phyloP scores from a whole-genome alignment of 2,329 filamentous ascomycete genomes.

The Amauroascus verrucosus region DNA sequence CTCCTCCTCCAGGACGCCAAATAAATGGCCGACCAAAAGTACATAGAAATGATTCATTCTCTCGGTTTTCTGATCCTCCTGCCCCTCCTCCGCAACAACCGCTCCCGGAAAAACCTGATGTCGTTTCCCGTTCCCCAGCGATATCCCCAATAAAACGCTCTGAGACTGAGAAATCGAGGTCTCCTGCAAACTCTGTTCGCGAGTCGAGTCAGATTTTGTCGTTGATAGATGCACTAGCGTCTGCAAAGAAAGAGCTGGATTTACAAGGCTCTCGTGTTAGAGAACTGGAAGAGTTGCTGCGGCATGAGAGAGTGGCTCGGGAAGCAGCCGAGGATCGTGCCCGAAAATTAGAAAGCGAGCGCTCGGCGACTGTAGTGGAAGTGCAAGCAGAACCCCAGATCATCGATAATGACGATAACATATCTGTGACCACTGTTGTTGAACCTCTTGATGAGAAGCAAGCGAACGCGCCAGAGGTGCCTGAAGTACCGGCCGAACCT shows the following conservation, averaged over 20 bases:
- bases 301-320: slow-evolving; percentile 68
- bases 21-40: slow-evolving; percentile 39
- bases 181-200: slow-evolving; percentile 37
- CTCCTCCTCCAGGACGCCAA: slow-evolving; percentile 34
- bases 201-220: slow-evolving; percentile 68
- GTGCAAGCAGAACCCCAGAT: neutral
- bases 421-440: slow-evolving; percentile 3
- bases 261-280: slow-evolving; percentile 68
- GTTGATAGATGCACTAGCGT: slow-evolving; percentile 72
- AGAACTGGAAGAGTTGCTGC: slow-evolving; percentile 68
- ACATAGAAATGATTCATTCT: slow-evolving; percentile 61
- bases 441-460: slow-evolving; percentile 17
- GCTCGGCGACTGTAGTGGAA: slow-evolving; percentile 19
- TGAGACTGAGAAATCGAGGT: slow-evolving; percentile 63
- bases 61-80: slow-evolving; percentile 83
- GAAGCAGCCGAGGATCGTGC: slow-evolving; percentile 76
- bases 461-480: slow-evolving; percentile 21
- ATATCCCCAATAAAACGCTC: slow-evolving; percentile 56
- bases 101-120: slow-evolving; percentile 83
- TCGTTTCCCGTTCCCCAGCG: slow-evolving; percentile 36
- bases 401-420: slow-evolving; percentile 11
- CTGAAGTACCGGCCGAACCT: neutral
- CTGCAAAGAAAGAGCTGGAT: slow-evolving; percentile 77
- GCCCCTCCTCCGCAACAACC: slow-evolving; percentile 89
- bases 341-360: slow-evolving; percentile 56